Conservation (phyloP, 2,329 filamentous ascomycete genomes). For the Hirsutella minnesotensis region DNA sequence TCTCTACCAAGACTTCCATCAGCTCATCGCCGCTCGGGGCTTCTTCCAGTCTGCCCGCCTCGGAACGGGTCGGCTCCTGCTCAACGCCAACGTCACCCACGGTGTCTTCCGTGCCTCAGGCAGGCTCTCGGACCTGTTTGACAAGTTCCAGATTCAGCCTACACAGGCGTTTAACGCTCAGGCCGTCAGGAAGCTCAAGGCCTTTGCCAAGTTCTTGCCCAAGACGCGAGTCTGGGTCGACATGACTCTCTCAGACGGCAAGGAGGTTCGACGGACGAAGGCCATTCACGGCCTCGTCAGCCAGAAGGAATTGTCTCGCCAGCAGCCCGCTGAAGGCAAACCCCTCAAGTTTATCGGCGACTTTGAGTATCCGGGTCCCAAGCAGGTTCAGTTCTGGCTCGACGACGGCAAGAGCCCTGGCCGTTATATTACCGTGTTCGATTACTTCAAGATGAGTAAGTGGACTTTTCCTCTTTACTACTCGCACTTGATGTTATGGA, state of each 20-base stretch:
- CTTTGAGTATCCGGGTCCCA: slow-evolving; percentile 20
- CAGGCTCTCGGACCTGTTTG: slow-evolving; percentile 21
- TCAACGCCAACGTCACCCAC: slow-evolving; percentile 44
- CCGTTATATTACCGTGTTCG: slow-evolving; percentile 24
- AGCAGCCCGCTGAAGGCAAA: slow-evolving; percentile 7
- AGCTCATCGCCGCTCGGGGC: slow-evolving; percentile 33
- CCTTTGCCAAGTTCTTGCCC: slow-evolving; percentile 23
- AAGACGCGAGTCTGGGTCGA: slow-evolving; percentile 24
- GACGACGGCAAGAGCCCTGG: slow-evolving; percentile 11
- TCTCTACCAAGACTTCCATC: slow-evolving; percentile 16
- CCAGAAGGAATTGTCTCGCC: slow-evolving; percentile 9
- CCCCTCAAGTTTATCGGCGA: slow-evolving; percentile 11
- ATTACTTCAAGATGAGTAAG: slow-evolving; percentile 34
- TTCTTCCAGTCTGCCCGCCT: slow-evolving; percentile 44
- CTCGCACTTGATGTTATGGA: neutral
- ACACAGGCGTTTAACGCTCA: neutral
- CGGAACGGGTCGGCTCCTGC: slow-evolving; percentile 38
- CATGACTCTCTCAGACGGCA: slow-evolving; percentile 18
- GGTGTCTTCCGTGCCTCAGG: slow-evolving; percentile 36
- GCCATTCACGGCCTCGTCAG: slow-evolving; percentile 17
- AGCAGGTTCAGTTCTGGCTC: slow-evolving; percentile 19
- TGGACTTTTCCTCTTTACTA: neutral
- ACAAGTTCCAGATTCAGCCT: slow-evolving; percentile 9
- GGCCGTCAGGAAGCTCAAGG: slow-evolving; percentile 10
- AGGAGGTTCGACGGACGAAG: slow-evolving; percentile 17